Percentiles rank a stretch among this genome's conserved stretches.
phyloP scores from a whole-genome alignment of 1,284 basidiomycete species.

The Moesziomyces aphidis region DNA sequence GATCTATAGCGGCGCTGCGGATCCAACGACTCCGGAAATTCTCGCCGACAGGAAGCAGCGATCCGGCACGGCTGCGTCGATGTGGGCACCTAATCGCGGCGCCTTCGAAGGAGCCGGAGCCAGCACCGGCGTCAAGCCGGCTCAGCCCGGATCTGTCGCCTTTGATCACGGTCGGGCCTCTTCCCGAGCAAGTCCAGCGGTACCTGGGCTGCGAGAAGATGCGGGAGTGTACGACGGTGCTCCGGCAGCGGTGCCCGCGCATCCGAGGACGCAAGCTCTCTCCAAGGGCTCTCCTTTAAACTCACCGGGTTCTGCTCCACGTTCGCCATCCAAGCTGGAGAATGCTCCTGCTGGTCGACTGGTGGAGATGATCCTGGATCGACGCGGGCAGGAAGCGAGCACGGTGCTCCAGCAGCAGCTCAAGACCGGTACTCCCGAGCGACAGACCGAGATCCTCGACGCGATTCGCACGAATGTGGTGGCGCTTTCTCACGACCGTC shows the following conservation, averaged over 20 bases:
- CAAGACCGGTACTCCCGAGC: constrained; percentile 35
- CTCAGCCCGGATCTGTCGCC: constrained; percentile 11
- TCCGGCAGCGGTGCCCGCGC: constrained; percentile 3
- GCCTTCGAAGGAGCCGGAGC: neutral
- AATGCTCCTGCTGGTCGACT: constrained; percentile 19
- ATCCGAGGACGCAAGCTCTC: constrained; percentile 3
- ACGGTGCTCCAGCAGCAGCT: constrained; percentile 61
- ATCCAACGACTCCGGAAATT: neutral
- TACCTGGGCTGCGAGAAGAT: neutral
- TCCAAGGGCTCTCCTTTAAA: constrained; percentile 10
- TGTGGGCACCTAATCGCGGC: constrained; percentile 23
- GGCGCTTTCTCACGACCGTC: constrained; percentile 50
- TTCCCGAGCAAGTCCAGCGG: constrained; percentile 6
- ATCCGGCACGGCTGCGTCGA: constrained; percentile 24
- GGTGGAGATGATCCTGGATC: constrained; percentile 37
- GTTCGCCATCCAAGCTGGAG: constrained; percentile 19
- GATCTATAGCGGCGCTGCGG: constrained; percentile 9
- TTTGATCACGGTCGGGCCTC: constrained; percentile 25
- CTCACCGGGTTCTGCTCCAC: constrained; percentile 11
- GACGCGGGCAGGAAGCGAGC: constrained; percentile 54
- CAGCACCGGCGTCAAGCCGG: constrained; percentile 2
- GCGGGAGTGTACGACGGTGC: neutral
- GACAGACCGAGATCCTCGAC: constrained; percentile 38
- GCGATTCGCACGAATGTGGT: constrained; percentile 45
- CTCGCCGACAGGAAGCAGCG: neutral